Conservation (phyloP, 1,284 basidiomycete species). For the Malassezia dermatis region DNA sequence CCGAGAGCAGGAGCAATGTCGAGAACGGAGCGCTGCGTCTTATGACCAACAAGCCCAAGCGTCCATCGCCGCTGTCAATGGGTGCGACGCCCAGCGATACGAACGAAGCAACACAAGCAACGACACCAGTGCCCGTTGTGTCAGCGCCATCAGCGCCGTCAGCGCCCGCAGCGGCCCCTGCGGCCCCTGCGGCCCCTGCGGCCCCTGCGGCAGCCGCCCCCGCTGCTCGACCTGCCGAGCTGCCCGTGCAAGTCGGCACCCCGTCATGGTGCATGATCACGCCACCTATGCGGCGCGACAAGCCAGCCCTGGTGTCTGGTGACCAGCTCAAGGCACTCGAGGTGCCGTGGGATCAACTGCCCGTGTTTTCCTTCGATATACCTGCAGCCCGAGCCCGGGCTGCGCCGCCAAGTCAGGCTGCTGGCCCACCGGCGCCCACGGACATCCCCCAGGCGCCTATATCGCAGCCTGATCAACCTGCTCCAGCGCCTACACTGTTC, state of each 20-base stretch:
- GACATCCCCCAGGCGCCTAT: neutral
- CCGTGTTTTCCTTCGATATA: slow-evolving; percentile 10
- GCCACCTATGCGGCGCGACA: neutral
- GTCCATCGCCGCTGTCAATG: slow-evolving; percentile 13
- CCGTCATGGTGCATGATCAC: slow-evolving; percentile 4
- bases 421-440: neutral
- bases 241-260: neutral
- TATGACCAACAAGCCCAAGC: slow-evolving; percentile 13
- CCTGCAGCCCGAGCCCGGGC: neutral
- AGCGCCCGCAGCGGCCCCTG: neutral
- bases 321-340: neutral
- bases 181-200: no score
- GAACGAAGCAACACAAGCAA: neutral
- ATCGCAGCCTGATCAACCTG: no score
- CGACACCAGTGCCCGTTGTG: neutral
- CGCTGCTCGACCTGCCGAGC: neutral
- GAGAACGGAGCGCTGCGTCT: neutral
- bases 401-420: neutral
- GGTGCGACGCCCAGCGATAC: neutral
- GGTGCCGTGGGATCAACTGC: neutral
- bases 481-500: neutral
- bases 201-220: no score
- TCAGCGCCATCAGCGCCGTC: neutral
- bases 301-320: neutral
- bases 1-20: neutral